A percentile compares a stretch with the other conserved stretches of the same genome.
Evolutionary conservation across 371 early-diverging fungal species (phyloP).

Genomic region (Capniomyces stellatus): DNA sequence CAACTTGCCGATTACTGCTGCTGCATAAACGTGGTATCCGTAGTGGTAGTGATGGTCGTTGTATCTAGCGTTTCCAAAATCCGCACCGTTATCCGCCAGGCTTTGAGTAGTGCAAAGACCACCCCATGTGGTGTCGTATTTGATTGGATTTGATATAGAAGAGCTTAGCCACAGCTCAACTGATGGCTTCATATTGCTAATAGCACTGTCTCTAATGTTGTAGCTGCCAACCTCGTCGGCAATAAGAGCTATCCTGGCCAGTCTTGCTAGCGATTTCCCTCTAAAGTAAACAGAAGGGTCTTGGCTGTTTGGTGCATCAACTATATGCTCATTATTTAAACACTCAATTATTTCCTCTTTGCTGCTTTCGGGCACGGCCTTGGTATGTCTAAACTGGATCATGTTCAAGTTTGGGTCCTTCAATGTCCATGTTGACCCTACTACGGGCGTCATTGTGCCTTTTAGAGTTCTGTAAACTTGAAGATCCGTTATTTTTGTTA

Average conservation of each 20-base stretch:
- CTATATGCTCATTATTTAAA: conserved; percentile 16
- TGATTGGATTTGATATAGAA: conserved; percentile 30
- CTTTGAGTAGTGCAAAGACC: conserved; percentile 41
- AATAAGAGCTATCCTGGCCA: conserved; percentile 40
- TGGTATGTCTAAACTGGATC: conserved; percentile 11
- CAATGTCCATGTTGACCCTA: conserved; percentile 34
- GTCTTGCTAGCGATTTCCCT: conserved; percentile 51
- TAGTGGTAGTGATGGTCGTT: conserved; percentile 70
- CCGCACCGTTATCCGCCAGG: conserved; percentile 21
- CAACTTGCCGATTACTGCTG: conserved; percentile 43
- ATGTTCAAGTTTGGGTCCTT: conserved; percentile 20
- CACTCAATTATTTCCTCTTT: conserved; percentile 18
- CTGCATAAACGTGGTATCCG: conserved; percentile 46
- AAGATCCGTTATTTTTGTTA: conserved; percentile 5
- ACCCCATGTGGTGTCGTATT: conserved; percentile 39
- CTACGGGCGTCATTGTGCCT: conserved; percentile 41
- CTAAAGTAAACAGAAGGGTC: conserved; percentile 33
- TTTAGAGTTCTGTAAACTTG: conserved; percentile 32
- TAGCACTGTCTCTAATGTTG: conserved; percentile 18
- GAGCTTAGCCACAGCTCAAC: conserved; percentile 34
- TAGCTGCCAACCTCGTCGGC: conserved; percentile 29
- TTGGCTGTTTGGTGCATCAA: conserved; percentile 9
- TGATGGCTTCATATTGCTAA: conserved; percentile 15
- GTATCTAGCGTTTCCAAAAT: conserved; percentile 37
- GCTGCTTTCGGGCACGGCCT: conserved; percentile 14